A percentile compares a stretch with the other conserved stretches of the same genome.
phyloP scores from a whole-genome alignment of 345 rosid species.

The Melaleuca quinquenervia region DNA sequence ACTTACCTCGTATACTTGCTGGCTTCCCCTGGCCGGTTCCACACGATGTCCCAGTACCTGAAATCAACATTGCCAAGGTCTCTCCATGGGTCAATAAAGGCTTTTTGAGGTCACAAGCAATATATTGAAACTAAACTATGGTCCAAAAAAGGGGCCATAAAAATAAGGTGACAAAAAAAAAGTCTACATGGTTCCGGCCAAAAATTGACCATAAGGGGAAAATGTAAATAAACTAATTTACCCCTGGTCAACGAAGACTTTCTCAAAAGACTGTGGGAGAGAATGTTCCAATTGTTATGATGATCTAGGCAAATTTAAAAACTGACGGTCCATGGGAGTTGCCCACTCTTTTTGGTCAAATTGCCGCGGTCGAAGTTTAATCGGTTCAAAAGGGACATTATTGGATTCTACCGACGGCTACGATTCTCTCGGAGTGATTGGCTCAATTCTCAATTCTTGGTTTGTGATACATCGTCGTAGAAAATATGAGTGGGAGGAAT shows the following conservation, averaged over 20 bases:
- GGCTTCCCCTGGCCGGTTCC: background rate
- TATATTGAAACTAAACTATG: background rate
- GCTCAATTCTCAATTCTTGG: background rate
- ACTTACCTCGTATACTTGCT: background rate
- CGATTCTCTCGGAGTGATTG: background rate
- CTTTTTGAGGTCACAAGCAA: background rate
- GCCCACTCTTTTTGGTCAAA: background rate
- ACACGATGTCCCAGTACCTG: slow-evolving; percentile 2
- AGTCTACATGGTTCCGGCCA: background rate
- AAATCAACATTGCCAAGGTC: background rate
- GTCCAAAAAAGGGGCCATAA: background rate
- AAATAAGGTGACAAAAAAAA: background rate
- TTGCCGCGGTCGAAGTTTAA: background rate
- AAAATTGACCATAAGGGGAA: background rate
- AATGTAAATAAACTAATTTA: background rate
- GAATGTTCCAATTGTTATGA: background rate
- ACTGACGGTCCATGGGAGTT: background rate
- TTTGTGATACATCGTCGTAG: background rate
- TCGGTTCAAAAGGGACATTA: background rate
- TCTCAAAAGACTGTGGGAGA: background rate
- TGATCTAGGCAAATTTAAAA: no score
- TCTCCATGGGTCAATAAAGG: background rate
- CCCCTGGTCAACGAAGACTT: background rate
- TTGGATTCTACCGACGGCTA: background rate
- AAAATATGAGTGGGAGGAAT: background rate